Evolutionary conservation across 1,139 yeast genomes (phyloP).

Genomic region (Hyphopichia khmerensis): DNA sequence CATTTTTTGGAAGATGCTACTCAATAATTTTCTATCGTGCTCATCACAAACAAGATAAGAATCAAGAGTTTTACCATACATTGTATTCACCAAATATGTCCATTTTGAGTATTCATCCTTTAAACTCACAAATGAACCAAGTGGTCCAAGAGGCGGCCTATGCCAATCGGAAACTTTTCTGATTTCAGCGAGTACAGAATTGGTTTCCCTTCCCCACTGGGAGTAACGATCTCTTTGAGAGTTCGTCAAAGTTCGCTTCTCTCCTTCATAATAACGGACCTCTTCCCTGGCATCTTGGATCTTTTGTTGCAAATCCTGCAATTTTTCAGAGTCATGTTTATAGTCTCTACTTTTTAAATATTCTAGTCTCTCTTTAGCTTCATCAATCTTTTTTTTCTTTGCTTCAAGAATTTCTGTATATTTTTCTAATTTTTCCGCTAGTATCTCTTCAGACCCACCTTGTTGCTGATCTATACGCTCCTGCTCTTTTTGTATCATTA

Average conservation of each 20-base stretch:
- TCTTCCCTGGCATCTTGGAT: slow-evolving; percentile 9
- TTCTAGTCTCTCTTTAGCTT: slow-evolving; percentile 10
- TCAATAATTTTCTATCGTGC: slow-evolving; percentile 56
- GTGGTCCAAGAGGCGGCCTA: slow-evolving; percentile 74
- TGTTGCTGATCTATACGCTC: slow-evolving; percentile 35
- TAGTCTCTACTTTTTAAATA: slow-evolving; percentile 7
- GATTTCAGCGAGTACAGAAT: slow-evolving; percentile 42
- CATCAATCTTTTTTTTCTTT: slow-evolving; percentile 4
- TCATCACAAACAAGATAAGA: slow-evolving; percentile 68
- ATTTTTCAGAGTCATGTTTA: slow-evolving; percentile 3
- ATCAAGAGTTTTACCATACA: slow-evolving; percentile 45
- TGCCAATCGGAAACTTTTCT: slow-evolving; percentile 37
- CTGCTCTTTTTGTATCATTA: slow-evolving; percentile 26
- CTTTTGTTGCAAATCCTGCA: slow-evolving; percentile 5
- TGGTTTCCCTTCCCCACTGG: slow-evolving; percentile 52
- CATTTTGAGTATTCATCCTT: slow-evolving; percentile 57
- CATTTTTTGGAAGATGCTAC: slow-evolving; percentile 36
- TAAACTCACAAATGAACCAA: slow-evolving; percentile 63
- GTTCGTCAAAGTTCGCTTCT: slow-evolving; percentile 14
- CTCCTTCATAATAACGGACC: slow-evolving; percentile 5
- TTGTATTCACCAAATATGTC: slow-evolving; percentile 60
- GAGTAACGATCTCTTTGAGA: slow-evolving; percentile 29
- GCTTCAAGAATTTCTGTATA: slow-evolving; percentile 1
- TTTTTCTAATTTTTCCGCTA: slow-evolving; percentile 13
- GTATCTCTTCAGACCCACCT: slow-evolving; percentile 39